Conservation (phyloP, 371 early-diverging fungal species). For the Lichtheimia ornata region DNA sequence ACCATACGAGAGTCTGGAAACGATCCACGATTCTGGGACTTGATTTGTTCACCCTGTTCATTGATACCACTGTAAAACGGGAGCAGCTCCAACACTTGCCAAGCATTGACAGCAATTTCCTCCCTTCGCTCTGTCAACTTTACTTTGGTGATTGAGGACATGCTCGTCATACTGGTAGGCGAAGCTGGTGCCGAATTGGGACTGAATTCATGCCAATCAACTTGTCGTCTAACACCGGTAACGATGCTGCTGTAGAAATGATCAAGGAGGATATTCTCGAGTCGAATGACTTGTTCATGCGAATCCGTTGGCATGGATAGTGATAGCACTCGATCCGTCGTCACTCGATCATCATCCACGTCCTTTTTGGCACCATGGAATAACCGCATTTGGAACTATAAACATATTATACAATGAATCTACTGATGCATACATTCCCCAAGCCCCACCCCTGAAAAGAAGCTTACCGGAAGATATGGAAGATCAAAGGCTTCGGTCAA, state of each 20-base stretch:
- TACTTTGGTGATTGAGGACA: conserved; percentile 12
- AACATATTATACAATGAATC: not conserved
- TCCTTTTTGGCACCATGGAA: conserved; percentile 57
- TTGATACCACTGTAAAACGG: conserved; percentile 61
- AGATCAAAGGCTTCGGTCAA: conserved; percentile 55
- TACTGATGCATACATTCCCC: not conserved
- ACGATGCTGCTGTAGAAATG: conserved; percentile 39
- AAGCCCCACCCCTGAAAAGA: no score
- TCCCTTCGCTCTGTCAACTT: conserved; percentile 9
- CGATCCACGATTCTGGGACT: conserved; percentile 36
- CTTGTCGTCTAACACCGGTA: conserved; percentile 34
- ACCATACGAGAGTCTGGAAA: conserved; percentile 57
- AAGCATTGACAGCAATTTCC: conserved; percentile 49
- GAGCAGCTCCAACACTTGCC: conserved; percentile 60
- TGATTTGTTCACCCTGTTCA: conserved; percentile 53
- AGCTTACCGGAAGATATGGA: conserved; percentile 56
- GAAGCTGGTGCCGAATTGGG: conserved; percentile 3
- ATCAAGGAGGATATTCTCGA: conserved; percentile 29
- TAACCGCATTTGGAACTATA: conserved; percentile 49
- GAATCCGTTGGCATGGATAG: conserved; percentile 41
- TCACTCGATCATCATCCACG: conserved; percentile 56
- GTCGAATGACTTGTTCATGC: conserved; percentile 9
- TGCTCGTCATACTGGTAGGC: conserved; percentile 9
- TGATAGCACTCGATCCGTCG: conserved; percentile 56
- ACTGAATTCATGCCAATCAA: conserved; percentile 15